Percentiles rank a stretch among this genome's conserved stretches.
Conservation (phyloP, 495 filamentous ascomycete genomes). For the Podospora appendiculata region DNA sequence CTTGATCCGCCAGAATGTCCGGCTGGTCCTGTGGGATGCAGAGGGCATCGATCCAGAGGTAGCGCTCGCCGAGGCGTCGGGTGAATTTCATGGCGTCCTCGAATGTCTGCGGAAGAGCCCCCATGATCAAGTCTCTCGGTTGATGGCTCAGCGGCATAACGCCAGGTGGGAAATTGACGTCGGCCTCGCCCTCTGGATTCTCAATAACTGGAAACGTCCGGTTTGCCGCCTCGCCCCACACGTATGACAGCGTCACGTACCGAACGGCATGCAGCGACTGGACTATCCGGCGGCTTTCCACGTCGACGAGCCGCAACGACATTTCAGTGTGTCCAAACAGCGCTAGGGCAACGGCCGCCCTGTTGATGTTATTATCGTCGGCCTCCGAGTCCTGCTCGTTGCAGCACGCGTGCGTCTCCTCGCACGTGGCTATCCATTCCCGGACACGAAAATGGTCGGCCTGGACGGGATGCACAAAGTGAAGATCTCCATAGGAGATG, state of each 20-base stretch:
- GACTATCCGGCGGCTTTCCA: background rate
- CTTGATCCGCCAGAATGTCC: background rate
- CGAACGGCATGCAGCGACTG: background rate
- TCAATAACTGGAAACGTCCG: background rate
- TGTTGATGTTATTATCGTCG: too few relatives aligned
- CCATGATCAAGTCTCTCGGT: background rate
- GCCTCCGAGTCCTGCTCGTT: background rate
- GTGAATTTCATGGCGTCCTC: background rate
- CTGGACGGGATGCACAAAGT: background rate
- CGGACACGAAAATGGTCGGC: background rate
- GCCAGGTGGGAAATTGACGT: background rate
- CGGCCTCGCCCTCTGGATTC: background rate
- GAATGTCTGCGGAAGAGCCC: background rate
- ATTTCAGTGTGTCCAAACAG: background rate
- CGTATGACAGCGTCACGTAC: background rate
- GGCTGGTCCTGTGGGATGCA: constrained; percentile 1
- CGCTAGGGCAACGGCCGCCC: background rate
- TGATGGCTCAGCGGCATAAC: background rate
- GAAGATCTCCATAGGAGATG: background rate
- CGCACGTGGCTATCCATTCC: background rate
- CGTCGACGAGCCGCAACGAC: background rate
- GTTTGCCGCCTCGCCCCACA: background rate
- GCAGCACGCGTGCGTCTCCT: background rate
- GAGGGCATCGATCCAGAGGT: background rate
- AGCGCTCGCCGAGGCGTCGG: background rate